Evolutionary conservation across 768 basidiomycete genomes (phyloP).

Genomic region (Leccinum disarticulatum): DNA sequence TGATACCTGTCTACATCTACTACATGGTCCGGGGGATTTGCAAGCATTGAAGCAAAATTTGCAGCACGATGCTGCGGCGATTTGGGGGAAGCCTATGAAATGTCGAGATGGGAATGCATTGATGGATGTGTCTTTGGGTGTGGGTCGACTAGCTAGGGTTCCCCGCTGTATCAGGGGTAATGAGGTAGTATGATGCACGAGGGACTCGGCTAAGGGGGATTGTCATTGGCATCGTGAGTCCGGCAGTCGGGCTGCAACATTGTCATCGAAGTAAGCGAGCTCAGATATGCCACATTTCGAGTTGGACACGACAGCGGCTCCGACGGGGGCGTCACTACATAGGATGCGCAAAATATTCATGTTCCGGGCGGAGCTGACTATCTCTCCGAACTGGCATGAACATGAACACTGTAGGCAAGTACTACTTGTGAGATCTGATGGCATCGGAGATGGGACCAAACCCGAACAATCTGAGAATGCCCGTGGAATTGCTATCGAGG

Average conservation of each 20-base stretch:
- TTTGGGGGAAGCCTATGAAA: background rate
- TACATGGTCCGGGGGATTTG: background rate
- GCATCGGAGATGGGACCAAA: constrained; percentile 22
- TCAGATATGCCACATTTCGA: constrained; percentile 8
- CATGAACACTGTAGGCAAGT: background rate
- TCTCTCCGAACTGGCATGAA: background rate
- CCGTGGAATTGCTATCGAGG: constrained; percentile 7
- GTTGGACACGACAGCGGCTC: constrained; percentile 11
- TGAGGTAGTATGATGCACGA: constrained; percentile 3
- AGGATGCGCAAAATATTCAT: background rate
- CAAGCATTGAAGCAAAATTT: background rate
- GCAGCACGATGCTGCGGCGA: constrained; percentile 6
- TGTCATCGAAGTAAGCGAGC: constrained; percentile 7
- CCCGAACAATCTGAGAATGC: constrained; percentile 12
- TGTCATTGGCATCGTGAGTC: constrained; percentile 5
- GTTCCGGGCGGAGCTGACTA: background rate
- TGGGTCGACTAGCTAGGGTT: background rate
- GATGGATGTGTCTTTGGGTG: no score
- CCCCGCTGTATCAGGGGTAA: constrained; percentile 8
- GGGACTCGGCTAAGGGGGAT: background rate
- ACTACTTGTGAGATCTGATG: constrained; percentile 1
- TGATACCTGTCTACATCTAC: background rate
- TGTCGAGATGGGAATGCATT: background rate
- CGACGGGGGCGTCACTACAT: background rate
- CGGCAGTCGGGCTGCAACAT: constrained; percentile 5